These are phyloP conservation scores for Trichoderma sp. DNA, from an alignment of 2,329 filamentous ascomycete genomes.

Conservation along the genomic window DNA sequence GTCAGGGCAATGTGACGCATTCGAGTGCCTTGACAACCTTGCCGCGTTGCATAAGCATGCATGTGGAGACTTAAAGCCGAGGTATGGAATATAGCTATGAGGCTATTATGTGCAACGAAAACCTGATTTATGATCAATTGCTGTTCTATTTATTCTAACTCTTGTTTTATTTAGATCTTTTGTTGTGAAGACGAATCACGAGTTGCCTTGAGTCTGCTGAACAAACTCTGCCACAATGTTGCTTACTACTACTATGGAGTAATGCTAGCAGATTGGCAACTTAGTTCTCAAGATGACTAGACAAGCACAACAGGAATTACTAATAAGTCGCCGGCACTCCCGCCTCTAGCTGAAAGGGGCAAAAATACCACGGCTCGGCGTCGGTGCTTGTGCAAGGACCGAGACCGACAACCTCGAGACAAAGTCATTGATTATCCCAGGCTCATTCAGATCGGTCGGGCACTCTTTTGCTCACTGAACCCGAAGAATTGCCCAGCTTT, in stretches of 20 bases:
- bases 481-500: neutral
- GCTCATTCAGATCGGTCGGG: conserved; percentile 7
- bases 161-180: neutral
- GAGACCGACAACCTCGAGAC: conserved; percentile 1
- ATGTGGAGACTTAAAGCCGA: conserved; percentile 4
- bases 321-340: neutral
- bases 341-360: conserved; percentile 9
- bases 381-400: neutral
- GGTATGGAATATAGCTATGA: neutral
- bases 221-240: neutral
- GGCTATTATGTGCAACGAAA: neutral
- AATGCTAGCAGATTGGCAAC: neutral
- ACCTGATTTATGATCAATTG: neutral
- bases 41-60: neutral
- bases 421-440: conserved; percentile 2
- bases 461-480: conserved; percentile 7
- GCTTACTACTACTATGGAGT: neutral
- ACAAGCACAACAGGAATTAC: neutral
- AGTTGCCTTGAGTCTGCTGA: neutral
- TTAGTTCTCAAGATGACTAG: neutral
- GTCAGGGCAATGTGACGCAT: neutral
- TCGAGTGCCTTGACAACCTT: neutral
- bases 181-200: neutral
- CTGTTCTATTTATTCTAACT: no score
- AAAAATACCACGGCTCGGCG: neutral